A percentile compares a stretch with the other conserved stretches of the same genome.
Evolutionary conservation across 1,284 basidiomycete genomes (phyloP).

Genomic region (Blastosporella zonata): DNA sequence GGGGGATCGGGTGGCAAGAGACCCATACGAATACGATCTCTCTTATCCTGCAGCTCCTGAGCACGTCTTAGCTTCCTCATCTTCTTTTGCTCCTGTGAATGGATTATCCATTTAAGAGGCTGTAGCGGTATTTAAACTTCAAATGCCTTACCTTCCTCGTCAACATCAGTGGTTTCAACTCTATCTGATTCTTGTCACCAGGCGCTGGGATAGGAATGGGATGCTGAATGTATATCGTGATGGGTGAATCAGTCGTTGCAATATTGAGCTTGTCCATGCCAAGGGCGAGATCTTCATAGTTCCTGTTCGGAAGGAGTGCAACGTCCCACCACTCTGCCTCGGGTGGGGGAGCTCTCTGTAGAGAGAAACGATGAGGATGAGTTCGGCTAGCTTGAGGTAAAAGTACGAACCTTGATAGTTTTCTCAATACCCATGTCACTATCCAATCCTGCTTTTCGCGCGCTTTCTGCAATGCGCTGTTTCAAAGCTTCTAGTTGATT

Average conservation of each 20-base stretch:
- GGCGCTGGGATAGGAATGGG: slow-evolving; percentile 96
- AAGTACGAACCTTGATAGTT: slow-evolving; percentile 65
- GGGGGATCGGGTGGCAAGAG: slow-evolving; percentile 93
- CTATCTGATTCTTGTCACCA: slow-evolving; percentile 76
- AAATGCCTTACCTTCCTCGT: slow-evolving; percentile 68
- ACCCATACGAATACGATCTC: slow-evolving; percentile 95
- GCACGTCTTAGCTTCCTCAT: slow-evolving; percentile 87
- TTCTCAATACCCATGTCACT: slow-evolving; percentile 93
- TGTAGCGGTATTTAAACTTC: neutral
- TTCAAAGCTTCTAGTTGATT: slow-evolving; percentile 88
- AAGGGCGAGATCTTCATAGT: slow-evolving; percentile 71
- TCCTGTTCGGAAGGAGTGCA: slow-evolving; percentile 76
- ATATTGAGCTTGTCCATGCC: slow-evolving; percentile 62
- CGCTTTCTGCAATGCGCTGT: slow-evolving; percentile 88
- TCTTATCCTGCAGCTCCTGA: slow-evolving; percentile 91
- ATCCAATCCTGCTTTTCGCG: slow-evolving; percentile 90
- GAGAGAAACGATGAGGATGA: neutral
- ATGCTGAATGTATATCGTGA: slow-evolving; percentile 93
- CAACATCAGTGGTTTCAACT: slow-evolving; percentile 81
- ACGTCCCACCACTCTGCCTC: slow-evolving; percentile 98
- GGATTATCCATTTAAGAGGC: slow-evolving; percentile 1
- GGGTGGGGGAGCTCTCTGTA: slow-evolving; percentile 80
- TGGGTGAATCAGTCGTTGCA: slow-evolving; percentile 66
- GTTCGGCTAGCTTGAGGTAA: neutral
- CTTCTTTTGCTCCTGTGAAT: slow-evolving; percentile 87